Evolutionary conservation across 495 filamentous ascomycete genomes (phyloP), one percentile per base, ranked within the genome.

Genomic region (Xylaria acuta): DNA sequence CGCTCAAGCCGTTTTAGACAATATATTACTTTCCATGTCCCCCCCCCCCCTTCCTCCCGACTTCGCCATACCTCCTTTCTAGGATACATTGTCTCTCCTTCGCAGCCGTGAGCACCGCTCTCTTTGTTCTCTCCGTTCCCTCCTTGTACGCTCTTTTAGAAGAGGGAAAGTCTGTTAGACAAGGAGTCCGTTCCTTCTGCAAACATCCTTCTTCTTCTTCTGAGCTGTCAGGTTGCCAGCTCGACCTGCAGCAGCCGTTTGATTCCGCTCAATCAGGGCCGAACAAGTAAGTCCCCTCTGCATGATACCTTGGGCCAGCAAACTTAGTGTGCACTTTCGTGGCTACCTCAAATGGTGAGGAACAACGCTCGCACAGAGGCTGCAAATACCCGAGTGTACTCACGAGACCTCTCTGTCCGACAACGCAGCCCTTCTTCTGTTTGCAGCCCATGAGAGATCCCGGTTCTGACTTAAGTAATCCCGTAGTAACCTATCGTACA

Each of bases 371-470:
- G 70, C 41, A 72, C 70, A 72, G 70, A 60, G 51, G 14, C 62
- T 72, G 70, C 70, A 72, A 47, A 71, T 71, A 64, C 76, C 78
- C 77, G 76, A 63, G 76, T 80, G 80, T 72, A 71, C 75, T 80
- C 81, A 82, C 82, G 80, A 82, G 82, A 82, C 82, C 81, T 80
- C 80, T 78, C 77, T 79, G 75, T 76, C 77, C 74, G 75, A 79
- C 74, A 75, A 72, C 77, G 66, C 72, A 76, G 70, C 30, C 47
- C 38, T 32, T 71, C 49, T 49, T 67, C 72, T 74, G 75, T 79
- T 79, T 77, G 77, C 75, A 47, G 67, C 41, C 34, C 70, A 47
- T 27, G 53, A 66, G 70, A 59, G 27, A 45, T 38, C 38, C 40
- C 27, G 20, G 47, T 27, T 32, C 70, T 72, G 63, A 72, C 51